Evolutionary conservation across 1,139 yeast species (phyloP), one percentile per base, ranked within the genome.

Genomic region (Tardiomyces depauwii): DNA sequence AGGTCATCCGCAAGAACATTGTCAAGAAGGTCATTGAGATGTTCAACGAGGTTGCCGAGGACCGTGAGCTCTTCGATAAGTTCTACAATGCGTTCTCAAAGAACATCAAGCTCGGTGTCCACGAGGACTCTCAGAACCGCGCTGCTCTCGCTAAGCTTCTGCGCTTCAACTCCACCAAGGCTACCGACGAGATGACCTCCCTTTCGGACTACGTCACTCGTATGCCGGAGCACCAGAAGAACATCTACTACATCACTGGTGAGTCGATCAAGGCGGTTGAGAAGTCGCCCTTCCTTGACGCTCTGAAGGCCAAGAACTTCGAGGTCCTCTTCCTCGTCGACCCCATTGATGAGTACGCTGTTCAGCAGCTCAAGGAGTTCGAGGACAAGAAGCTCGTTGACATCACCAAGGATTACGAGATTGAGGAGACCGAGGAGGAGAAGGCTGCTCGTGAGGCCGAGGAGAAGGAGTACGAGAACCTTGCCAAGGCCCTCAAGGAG

Each of bases 171-270:
- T 88, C 97, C 49, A 89, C 98, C 67, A 91, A 89, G 77, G 83
- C 96, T 54, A 66, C 78, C 59, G 98, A 89, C 66, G 98, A 91
- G 76, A 70, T 77, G 71, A 91, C 97, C 60, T 89, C 98, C 44
- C 79, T 91, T 66, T 73, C 93, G 61, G 99, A 91, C 75, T 91
- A 91, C 75, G 95, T 93, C 56, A 91, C 97, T 60, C 87, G 98
- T 76, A 91, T 91, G 99, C 96, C 93, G 71, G 96, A 87, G 74
- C 96, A 87, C 78, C 99, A 91, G 78, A 89, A 93, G 93, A 91
- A 93, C 79, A 87, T 91, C 65, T 91, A 91, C 82, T 91, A 79
- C 82, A 91, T 91, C 71, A 91, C 98, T 68, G 99, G 98, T 82
- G 98, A 93, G 77, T 81, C 95, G 50, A 72, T 87, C 68, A 89